Evolutionary conservation across 352 stramenopile genomes (phyloP).

Genomic region (Phytophthora kernoviae): DNA sequence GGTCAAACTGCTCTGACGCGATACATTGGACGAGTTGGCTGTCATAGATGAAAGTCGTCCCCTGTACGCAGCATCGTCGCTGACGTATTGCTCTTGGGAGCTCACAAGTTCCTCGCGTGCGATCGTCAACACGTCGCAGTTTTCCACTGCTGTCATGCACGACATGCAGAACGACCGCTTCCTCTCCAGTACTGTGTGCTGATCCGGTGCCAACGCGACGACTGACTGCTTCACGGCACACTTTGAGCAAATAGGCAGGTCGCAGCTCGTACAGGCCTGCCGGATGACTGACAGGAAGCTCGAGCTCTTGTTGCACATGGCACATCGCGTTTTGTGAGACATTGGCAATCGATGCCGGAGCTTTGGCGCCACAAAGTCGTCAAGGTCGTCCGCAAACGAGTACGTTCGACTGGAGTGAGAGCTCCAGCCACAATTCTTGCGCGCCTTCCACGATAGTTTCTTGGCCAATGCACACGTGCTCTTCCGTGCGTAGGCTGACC

Average conservation of each 20-base stretch:
- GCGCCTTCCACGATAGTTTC: constrained; percentile 39
- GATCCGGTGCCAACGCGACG: constrained; percentile 40
- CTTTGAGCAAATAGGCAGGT: constrained; percentile 38
- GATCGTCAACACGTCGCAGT: constrained; percentile 32
- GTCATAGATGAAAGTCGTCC: constrained; percentile 33
- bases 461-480: constrained; percentile 39
- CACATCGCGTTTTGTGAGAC: constrained; percentile 14
- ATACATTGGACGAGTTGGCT: constrained; percentile 29
- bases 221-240: constrained; percentile 42
- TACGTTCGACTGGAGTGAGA: constrained; percentile 32
- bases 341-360: constrained; percentile 5
- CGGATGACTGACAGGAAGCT: constrained; percentile 33
- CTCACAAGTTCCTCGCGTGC: constrained; percentile 38
- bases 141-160: constrained; percentile 32
- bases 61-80: constrained; percentile 23
- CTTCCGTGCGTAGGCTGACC: constrained; percentile 38
- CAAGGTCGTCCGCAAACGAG: constrained; percentile 37
- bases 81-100: constrained; percentile 23
- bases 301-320: constrained; percentile 29
- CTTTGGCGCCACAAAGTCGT: constrained; percentile 27
- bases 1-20: constrained; percentile 27
- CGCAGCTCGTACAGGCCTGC: constrained; percentile 36
- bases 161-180: constrained; percentile 40
- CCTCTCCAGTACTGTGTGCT: constrained; percentile 35
- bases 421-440: constrained; percentile 38